Evolutionary conservation across 768 basidiomycete genomes (phyloP), one percentile per base, ranked within the genome.

Genomic region (Psilocybe sp.): DNA sequence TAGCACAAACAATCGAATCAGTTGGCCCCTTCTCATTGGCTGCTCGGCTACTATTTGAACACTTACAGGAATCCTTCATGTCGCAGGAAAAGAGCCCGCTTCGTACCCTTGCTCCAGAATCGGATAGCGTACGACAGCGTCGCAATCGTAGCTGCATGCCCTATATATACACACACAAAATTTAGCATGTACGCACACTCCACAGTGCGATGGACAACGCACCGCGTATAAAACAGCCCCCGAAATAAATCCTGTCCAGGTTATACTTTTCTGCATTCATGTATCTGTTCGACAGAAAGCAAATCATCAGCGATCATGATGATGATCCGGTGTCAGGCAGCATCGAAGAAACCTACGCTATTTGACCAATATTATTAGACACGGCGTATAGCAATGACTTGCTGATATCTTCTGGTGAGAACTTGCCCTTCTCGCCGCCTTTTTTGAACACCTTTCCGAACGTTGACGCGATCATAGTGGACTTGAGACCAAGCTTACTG

Each of bases 191-290:
- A 32, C 15, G 16, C 18, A 5, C 41, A 47, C 45, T 54, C 36
- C 20, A 37, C 38, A 49, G 36, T 47, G 47, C 18, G 47, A 5
- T 31, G 52, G 39, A 44, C 46, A 41, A 44, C 82, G 49, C 59
- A 92, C 92, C 96, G 77, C 97, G 80, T 68, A 99, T 99, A 72
- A 98, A 99, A 69, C 92, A 98, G 2, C 97, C 97, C 19, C 97
- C 95, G 77, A 98, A 99, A 74, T 98, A 99, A 57, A 99, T 98
- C 64, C 92, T 83, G 60, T 97, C 92, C 52, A 99, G 68, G 59
- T 90, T 86, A 67, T 98, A 97, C 74, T 98, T 98, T 67, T 98
- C 97, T 49, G 97, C 97, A 66, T 99, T 98, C 97, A 99, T 98
- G 69, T 94, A 98, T 41, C 92, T 96, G 51, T 64, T 31, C 11